Conservation (phyloP, 495 filamentous ascomycete species). For the Tuber microsphaerosporum region DNA sequence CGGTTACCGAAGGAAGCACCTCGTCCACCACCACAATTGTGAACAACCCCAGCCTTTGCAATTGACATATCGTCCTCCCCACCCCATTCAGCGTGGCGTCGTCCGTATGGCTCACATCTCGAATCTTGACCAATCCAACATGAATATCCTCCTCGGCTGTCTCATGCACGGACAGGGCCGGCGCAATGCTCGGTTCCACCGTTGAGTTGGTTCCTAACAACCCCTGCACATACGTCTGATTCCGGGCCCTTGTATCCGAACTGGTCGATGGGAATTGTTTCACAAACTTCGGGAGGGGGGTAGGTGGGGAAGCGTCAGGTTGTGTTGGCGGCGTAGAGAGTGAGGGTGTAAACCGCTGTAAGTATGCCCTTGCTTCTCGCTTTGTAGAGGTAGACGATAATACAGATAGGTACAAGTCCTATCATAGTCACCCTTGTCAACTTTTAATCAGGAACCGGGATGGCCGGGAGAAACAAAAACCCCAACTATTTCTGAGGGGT, state of each 20-base stretch:
- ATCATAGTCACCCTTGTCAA: neutral
- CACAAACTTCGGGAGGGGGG: constrained; percentile 14
- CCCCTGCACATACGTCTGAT: constrained; percentile 28
- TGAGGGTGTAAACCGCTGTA: constrained; percentile 63
- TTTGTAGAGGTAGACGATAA: constrained; percentile 78
- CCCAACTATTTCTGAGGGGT: neutral
- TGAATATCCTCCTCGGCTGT: constrained; percentile 54
- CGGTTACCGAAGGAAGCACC: constrained; percentile 12
- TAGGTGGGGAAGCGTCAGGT: constrained; percentile 5
- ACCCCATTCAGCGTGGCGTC: constrained; percentile 64
- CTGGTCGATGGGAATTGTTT: constrained; percentile 30
- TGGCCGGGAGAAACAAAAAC: neutral
- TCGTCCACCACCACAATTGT: constrained; percentile 74
- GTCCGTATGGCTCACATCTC: constrained; percentile 60
- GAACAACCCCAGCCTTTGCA: constrained; percentile 69
- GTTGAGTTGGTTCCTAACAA: constrained; percentile 26
- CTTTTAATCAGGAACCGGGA: neutral
- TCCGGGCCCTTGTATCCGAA: constrained; percentile 19
- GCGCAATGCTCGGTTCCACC: neutral
- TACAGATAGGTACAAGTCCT: constrained; percentile 79
- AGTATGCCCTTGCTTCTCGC: constrained; percentile 80
- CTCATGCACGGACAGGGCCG: constrained; percentile 22
- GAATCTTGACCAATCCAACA: constrained; percentile 78
- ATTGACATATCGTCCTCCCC: constrained; percentile 73
- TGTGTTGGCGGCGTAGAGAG: neutral